Conservation (phyloP, 805 yeast species). For the Candida boleticola region DNA sequence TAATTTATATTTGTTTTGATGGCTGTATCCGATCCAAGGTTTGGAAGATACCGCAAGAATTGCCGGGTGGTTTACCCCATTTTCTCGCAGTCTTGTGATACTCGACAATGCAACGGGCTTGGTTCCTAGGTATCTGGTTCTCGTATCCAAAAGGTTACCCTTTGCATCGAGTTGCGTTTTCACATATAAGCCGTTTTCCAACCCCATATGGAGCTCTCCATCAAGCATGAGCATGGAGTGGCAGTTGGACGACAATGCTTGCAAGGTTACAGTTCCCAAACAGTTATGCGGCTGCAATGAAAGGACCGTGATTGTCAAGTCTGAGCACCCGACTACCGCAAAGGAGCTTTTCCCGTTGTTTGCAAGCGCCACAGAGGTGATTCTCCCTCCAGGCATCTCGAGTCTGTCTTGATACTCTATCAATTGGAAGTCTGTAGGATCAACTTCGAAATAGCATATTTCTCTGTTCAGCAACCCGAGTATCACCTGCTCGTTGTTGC, state of each 20-base stretch:
- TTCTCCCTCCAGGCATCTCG: conserved; percentile 49
- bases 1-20: conserved; percentile 24
- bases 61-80: conserved; percentile 8
- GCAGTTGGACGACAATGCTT: conserved; percentile 55
- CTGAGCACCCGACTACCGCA: conserved; percentile 70
- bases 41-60: conserved; percentile 52
- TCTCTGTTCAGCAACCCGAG: conserved; percentile 72
- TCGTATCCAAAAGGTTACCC: conserved; percentile 61
- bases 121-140: conserved; percentile 73
- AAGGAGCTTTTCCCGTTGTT: conserved; percentile 54
- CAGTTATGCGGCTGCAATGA: conserved; percentile 60
- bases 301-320: conserved; percentile 65
- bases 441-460: conserved; percentile 79
- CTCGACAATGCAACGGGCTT: conserved; percentile 52
- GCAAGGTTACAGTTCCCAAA: conserved; percentile 60
- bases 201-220: conserved; percentile 59
- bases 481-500: conserved; percentile 66
- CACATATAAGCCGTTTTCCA: conserved; percentile 79
- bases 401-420: conserved; percentile 66
- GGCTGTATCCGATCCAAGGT: conserved; percentile 54
- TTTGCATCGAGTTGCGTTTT: conserved; percentile 54
- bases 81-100: conserved; percentile 15
- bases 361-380: conserved; percentile 44
- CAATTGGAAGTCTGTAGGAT: conserved; percentile 54
- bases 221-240: conserved; percentile 21